Evolutionary conservation across 305 asterid genomes (phyloP), one percentile per base, ranked within the genome.

Genomic region (Plantago coronopus): DNA sequence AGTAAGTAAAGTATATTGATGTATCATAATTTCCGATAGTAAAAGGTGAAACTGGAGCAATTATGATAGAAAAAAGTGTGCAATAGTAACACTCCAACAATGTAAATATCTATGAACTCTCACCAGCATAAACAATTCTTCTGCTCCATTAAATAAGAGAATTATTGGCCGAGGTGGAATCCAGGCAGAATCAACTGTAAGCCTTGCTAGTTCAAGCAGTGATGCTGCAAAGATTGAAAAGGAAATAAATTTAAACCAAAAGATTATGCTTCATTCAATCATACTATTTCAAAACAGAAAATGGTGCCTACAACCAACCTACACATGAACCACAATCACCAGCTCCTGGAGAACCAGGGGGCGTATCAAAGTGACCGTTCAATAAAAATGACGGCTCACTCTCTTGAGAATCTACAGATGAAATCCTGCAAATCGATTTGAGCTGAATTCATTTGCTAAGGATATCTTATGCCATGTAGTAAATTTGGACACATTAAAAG

Each of bases 321-420:
- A 93, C 95, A 31, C 99, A 93, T 31, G 99, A 89, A 62, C 96
- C 99, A 82, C 99, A 93, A 76, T 93, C 99, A 60, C 97, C 99
- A 72, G 99, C 99, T 72, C 99, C 99, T 48, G 99, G 99, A 63
- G 99, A 93, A 64, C 88, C 88, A 46, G 87, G 88, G 31, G 97
- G 80, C 57, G 90, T 72, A 80, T 93, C 99, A 74, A 87, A 93
- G 76, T 93, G 99, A 66, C 88, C 86, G 29, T 93, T 89, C 69
- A 93, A 72, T 76, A 93, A 66, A 74, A 93, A 89, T 37, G 99
- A 84, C n/a, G 96, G 77, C 48, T 93, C 99, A 64, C 62, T 69
- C 46, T 87, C 95, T 69, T 55, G 78, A 51, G 95, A 80, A 74
- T 83, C 85, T 59, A 80, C 63, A 13, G 96, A 77, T 49, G 97